Evolutionary conservation across 768 basidiomycete genomes (phyloP), one percentile per base, ranked within the genome.

Genomic region (Amanita muscaria): DNA sequence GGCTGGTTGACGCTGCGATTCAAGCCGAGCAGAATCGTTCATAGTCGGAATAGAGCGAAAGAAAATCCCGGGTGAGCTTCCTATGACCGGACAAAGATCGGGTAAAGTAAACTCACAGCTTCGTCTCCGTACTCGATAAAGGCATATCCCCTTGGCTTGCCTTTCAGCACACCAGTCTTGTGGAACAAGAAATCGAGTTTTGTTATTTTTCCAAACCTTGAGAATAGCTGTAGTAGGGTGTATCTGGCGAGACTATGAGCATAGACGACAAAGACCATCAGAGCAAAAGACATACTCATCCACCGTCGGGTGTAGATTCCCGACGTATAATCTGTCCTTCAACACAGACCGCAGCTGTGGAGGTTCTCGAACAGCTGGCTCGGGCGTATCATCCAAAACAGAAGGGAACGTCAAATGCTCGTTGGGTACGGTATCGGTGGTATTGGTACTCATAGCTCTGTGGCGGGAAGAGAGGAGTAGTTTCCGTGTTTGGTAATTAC

Each of bases 131-230:
- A 97, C 65, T 97, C 89, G 25, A 99, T 65, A 53, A 98, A 99
- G 0, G 92, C 93, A 62, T 94, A 98, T 4, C 96, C 94, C 10
- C 93, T 72, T 1, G 96, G 93, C 60, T 88, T 96, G 14, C 96
- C 96, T 59, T 83, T 92, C 56, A 82, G 64, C 10, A 80, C 73
- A 0, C 94, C 96, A 0, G 84, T 69, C 64, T 94, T 97, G 72
- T 99, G 93, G 58, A 97, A 97, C 50, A 97, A 73, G 61, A 81
- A 97, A 63, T 99, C 96, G 41, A 97, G 75, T 53, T 91, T 89
- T 16, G 89, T 76, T 49, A 98, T 76, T 63, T 89, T 91, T 44
- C 96, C 96, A 60, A 82, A 92, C 64, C 86, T 92, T 24, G 85
- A 76, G 64, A 96, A 96, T 27, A 93, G 63, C 62, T 93, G 88